phyloP scores from a whole-genome alignment of 345 rosid species.

The Isatis tinctoria region DNA sequence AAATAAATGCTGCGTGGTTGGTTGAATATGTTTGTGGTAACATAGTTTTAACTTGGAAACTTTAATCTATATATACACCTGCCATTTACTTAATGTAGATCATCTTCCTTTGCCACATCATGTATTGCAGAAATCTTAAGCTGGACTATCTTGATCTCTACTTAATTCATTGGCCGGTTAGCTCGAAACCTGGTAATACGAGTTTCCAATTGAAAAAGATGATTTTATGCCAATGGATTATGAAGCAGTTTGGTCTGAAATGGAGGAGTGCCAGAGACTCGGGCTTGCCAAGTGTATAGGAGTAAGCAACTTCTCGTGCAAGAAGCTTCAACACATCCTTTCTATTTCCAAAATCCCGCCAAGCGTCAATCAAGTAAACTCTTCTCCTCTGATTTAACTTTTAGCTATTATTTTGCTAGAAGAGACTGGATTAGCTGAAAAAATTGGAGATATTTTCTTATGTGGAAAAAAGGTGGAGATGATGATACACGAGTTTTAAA shows the following conservation, averaged over 20 bases:
- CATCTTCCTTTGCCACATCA: neutral
- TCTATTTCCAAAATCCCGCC: slow-evolving; percentile 65
- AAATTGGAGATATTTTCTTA: neutral
- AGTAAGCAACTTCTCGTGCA: slow-evolving; percentile 76
- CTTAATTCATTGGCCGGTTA: slow-evolving; percentile 80
- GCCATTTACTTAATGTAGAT: neutral
- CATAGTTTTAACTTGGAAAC: neutral
- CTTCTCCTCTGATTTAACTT: too few species aligned
- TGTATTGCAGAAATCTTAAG: slow-evolving; percentile 49
- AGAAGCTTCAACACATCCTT: slow-evolving; percentile 56
- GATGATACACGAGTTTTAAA: too few species aligned
- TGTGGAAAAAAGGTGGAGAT: slow-evolving; percentile 59
- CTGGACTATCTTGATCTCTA: slow-evolving; percentile 71
- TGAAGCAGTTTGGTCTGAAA: slow-evolving; percentile 60
- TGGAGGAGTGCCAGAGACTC: slow-evolving; percentile 64
- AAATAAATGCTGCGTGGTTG: too few species aligned
- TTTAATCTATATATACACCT: neutral
- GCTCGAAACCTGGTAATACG: slow-evolving; percentile 54
- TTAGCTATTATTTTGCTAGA: neutral
- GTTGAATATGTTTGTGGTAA: too few species aligned
- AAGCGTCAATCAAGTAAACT: slow-evolving; percentile 45
- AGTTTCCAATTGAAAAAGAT: slow-evolving; percentile 62
- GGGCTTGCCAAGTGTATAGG: slow-evolving; percentile 73
- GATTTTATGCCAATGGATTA: slow-evolving; percentile 61
- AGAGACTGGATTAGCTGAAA: neutral